Conservation (phyloP, 208 protist genomes). For the Trypanosoma theileri region DNA sequence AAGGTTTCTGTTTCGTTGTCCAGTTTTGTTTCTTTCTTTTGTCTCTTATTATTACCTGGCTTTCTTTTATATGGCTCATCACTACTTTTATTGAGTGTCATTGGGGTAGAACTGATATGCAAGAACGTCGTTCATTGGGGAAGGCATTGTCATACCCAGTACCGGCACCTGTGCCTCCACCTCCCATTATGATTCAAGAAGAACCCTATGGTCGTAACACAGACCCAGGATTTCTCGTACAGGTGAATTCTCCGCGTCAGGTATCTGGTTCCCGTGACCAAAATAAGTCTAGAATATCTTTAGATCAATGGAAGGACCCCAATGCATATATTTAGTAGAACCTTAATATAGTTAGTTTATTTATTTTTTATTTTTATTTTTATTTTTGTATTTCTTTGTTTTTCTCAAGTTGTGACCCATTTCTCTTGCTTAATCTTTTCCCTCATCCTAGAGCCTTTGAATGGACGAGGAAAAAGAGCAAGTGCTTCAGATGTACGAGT, state of each 20-base stretch:
- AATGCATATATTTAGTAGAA: slow-evolving; percentile 9
- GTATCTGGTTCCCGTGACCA: not conserved
- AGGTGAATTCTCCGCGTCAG: not conserved
- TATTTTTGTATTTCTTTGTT: not conserved
- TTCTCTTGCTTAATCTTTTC: too few species aligned
- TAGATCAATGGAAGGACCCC: not conserved
- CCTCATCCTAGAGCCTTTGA: too few species aligned
- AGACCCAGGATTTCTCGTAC: slow-evolving; percentile 14
- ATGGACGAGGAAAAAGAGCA: too few species aligned
- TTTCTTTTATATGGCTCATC: slow-evolving; percentile 46
- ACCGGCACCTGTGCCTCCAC: not conserved
- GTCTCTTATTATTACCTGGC: slow-evolving; percentile 37
- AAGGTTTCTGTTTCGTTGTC: slow-evolving; percentile 44
- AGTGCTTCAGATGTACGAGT: too few species aligned
- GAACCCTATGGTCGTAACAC: not conserved
- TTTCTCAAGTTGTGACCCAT: too few species aligned
- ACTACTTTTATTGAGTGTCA: slow-evolving; percentile 47
- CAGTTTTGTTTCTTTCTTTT: slow-evolving; percentile 51
- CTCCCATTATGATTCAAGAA: slow-evolving; percentile 27
- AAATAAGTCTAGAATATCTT: not conserved
- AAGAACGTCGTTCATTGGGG: not conserved
- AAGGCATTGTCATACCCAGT: not conserved
- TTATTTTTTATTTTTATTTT: not conserved
- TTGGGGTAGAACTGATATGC: slow-evolving; percentile 23
- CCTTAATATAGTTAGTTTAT: not conserved